These are phyloP conservation scores for Pseudozyma thailandica DNA, from an alignment of 1,284 basidiomycete species.

Conservation along the genomic window DNA sequence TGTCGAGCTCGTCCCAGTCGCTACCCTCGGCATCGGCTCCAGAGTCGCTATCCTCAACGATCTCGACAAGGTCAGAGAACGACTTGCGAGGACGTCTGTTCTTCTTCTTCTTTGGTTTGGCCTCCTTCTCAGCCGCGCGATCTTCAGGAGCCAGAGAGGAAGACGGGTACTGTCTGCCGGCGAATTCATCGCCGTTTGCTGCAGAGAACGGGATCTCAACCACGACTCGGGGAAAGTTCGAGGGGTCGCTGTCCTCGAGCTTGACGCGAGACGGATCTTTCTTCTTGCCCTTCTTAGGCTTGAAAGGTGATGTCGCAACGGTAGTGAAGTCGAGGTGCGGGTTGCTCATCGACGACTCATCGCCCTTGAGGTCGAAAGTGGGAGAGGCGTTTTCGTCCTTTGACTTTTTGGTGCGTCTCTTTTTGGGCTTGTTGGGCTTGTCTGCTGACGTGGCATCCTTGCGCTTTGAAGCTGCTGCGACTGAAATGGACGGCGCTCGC, in stretches of 20 bases:
- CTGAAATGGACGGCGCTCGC: conserved; percentile 1
- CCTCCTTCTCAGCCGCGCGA: background rate
- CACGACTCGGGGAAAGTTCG: background rate
- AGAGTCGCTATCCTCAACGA: conserved; percentile 45
- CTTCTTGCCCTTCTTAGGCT: conserved; percentile 21
- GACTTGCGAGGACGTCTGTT: conserved; percentile 21
- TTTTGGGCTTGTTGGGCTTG: conserved; percentile 27
- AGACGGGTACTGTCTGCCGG: background rate
- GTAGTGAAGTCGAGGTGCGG: background rate
- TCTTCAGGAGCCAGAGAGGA: background rate
- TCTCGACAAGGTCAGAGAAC: conserved; percentile 33
- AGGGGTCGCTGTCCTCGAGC: conserved; percentile 6
- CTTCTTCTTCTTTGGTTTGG: conserved; percentile 30
- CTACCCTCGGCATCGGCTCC: conserved; percentile 47
- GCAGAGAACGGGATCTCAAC: conserved; percentile 6
- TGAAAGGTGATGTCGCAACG: background rate
- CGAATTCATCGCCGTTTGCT: background rate
- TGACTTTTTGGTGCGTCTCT: conserved; percentile 31
- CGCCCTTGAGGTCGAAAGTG: conserved; percentile 10
- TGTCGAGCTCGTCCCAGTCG: conserved; percentile 50
- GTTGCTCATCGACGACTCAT: background rate
- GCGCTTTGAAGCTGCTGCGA: conserved; percentile 16
- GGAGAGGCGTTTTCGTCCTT: conserved; percentile 14
- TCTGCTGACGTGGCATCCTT: conserved; percentile 20
- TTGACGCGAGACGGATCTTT: conserved; percentile 6